Evolutionary conservation across 78 protist species (phyloP).

Genomic region (Dictyostelium brefeldianum): DNA sequence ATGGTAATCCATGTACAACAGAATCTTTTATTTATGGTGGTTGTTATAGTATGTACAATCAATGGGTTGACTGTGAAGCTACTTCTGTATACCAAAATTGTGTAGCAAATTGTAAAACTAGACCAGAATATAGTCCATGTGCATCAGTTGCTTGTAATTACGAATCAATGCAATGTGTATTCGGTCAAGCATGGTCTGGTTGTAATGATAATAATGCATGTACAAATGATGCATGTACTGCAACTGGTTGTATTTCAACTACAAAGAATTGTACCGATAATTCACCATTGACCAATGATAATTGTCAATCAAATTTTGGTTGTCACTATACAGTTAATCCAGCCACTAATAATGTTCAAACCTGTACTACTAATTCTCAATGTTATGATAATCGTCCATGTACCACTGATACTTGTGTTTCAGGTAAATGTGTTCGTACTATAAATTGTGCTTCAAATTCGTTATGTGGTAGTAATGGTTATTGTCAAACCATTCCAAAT

Average conservation of each 20-base stretch:
- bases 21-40: background rate
- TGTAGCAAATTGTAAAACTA: background rate
- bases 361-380: background rate
- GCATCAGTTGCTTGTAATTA: background rate
- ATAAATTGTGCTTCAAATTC: background rate
- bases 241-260: background rate
- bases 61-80: constrained; percentile 22
- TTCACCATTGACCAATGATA: constrained; percentile 22
- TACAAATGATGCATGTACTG: constrained; percentile 31
- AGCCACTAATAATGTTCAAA: background rate
- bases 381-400: background rate
- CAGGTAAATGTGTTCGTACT: background rate
- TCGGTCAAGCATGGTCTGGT: background rate
- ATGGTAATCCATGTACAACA: constrained; percentile 16
- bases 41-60: background rate
- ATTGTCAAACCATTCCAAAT: background rate
- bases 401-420: background rate
- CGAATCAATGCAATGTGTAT: background rate
- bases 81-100: constrained; percentile 16
- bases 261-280: background rate
- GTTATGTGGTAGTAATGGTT: background rate
- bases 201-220: constrained; percentile 49
- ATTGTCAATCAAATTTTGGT: constrained; percentile 9
- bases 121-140: background rate
- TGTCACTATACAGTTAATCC: background rate